Conservation (phyloP, 805 yeast genomes). For the Saccharomycopsis oosterbeekiorum region DNA sequence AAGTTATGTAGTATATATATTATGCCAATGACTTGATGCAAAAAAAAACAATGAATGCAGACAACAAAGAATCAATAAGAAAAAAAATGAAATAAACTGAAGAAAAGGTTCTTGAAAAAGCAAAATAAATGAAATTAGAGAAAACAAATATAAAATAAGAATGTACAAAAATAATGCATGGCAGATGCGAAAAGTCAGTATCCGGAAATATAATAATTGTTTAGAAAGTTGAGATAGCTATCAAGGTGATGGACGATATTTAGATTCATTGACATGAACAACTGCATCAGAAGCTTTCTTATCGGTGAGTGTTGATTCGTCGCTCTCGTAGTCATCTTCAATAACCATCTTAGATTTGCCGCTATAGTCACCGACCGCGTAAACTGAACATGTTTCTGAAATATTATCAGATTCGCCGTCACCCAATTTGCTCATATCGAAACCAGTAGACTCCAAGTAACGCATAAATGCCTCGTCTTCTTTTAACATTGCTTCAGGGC, state of each 20-base stretch:
- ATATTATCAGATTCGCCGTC: slow-evolving; percentile 13
- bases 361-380: background rate
- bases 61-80: background rate
- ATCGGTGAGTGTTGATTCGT: background rate
- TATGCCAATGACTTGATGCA: background rate
- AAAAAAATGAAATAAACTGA: background rate
- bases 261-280: background rate
- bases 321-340: background rate
- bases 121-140: background rate
- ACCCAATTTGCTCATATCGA: slow-evolving; percentile 53
- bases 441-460: slow-evolving; percentile 60
- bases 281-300: background rate
- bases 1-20: background rate
- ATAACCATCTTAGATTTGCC: background rate
- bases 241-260: background rate
- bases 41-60: background rate
- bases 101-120: background rate
- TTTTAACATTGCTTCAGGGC: slow-evolving; percentile 68
- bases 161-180: background rate
- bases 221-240: background rate
- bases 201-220: too few species aligned
- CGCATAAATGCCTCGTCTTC: slow-evolving; percentile 68
- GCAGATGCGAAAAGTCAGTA: too few species aligned
- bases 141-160: background rate
- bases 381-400: slow-evolving; percentile 1